A percentile compares a stretch with the other conserved stretches of the same genome.
These are phyloP conservation scores for Odontarrhena argentea DNA, from an alignment of 345 rosid species.

Conservation along the genomic window DNA sequence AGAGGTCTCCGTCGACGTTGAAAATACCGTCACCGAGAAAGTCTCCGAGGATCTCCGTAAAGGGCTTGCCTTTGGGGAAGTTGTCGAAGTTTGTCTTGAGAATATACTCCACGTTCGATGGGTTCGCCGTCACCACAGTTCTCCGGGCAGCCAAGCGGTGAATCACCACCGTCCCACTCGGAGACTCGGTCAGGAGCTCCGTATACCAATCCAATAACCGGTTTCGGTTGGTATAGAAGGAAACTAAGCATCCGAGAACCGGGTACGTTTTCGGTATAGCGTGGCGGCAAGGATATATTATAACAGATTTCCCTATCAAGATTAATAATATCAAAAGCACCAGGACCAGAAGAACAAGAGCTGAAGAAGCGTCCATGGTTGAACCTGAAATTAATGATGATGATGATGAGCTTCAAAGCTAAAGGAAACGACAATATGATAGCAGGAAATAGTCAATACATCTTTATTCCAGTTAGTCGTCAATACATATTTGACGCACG, in stretches of 20 bases:
- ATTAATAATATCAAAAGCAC: background rate
- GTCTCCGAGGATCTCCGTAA: conserved; percentile 81
- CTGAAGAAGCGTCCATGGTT: conserved; percentile 31
- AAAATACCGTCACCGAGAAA: conserved; percentile 77
- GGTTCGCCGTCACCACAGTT: conserved; percentile 77
- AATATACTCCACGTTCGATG: conserved; percentile 70
- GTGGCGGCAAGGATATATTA: conserved; percentile 14
- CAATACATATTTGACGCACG: conserved; percentile 29
- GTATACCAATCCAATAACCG: conserved; percentile 88
- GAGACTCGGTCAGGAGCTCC: conserved; percentile 55
- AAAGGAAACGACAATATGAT: background rate
- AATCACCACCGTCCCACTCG: conserved; percentile 63
- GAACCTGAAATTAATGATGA: background rate
- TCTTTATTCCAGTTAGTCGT: background rate
- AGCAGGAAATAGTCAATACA: background rate
- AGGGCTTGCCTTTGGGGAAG: conserved; percentile 88
- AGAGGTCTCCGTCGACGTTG: conserved; percentile 64
- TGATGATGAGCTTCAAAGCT: conserved; percentile 11
- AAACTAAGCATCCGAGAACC: conserved; percentile 66
- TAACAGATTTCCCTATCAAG: background rate
- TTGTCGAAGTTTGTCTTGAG: conserved; percentile 82
- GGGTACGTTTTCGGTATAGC: conserved; percentile 58
- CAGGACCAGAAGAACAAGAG: conserved; percentile 6
- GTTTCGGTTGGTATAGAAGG: conserved; percentile 63
- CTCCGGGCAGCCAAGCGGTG: conserved; percentile 59